Conservation (phyloP, 1,284 basidiomycete species). For the Agaricales sp. region DNA sequence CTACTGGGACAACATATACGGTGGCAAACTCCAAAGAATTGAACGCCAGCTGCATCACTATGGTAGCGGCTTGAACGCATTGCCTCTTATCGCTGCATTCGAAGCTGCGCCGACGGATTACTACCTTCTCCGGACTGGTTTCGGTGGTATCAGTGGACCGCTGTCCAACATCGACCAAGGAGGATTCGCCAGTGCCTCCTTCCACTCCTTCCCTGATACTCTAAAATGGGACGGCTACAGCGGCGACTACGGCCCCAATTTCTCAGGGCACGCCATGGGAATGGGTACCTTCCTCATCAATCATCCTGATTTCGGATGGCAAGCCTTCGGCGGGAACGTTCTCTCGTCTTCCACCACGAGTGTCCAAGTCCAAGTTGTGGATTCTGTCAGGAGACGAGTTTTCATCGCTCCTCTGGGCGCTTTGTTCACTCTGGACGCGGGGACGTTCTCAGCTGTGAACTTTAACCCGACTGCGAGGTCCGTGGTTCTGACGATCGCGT, state of each 20-base stretch:
- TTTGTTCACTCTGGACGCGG: slow-evolving; percentile 40
- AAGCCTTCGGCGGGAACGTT: slow-evolving; percentile 46
- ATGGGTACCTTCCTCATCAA: slow-evolving; percentile 43
- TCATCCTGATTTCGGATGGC: slow-evolving; percentile 52
- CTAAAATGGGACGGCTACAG: slow-evolving; percentile 50
- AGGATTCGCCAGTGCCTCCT: slow-evolving; percentile 47
- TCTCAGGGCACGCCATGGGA: slow-evolving; percentile 45
- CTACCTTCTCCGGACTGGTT: slow-evolving; percentile 43
- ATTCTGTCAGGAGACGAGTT: slow-evolving; percentile 39
- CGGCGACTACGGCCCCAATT: slow-evolving; percentile 52
- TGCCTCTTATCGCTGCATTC: slow-evolving; percentile 42
- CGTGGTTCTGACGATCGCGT: slow-evolving; percentile 30
- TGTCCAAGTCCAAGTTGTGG: slow-evolving; percentile 33
- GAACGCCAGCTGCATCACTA: slow-evolving; percentile 55
- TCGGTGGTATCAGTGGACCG: slow-evolving; percentile 41
- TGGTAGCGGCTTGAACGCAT: slow-evolving; percentile 45
- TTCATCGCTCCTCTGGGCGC: slow-evolving; percentile 41
- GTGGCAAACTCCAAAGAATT: slow-evolving; percentile 43
- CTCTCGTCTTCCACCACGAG: slow-evolving; percentile 25
- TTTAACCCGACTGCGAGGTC: slow-evolving; percentile 28
- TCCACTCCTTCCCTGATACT: slow-evolving; percentile 49
- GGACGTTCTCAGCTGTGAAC: slow-evolving; percentile 37
- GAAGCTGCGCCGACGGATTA: slow-evolving; percentile 35
- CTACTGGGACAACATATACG: slow-evolving; percentile 46
- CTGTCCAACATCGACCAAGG: slow-evolving; percentile 45